Evolutionary conservation across 2,329 filamentous ascomycete genomes (phyloP).

Genomic region (Fusarium torreyae): DNA sequence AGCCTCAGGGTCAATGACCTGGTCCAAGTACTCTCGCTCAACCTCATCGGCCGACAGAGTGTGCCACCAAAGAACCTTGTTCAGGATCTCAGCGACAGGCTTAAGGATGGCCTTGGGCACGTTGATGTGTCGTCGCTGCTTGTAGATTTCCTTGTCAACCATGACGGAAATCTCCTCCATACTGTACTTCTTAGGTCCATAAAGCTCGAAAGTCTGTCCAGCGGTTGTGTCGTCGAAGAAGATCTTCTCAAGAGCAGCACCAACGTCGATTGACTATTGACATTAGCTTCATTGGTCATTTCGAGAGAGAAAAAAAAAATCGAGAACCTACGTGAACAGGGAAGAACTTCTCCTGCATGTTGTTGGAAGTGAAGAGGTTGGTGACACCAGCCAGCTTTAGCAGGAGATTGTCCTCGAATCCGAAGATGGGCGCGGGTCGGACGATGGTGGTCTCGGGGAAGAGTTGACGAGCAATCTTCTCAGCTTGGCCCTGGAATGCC

Average conservation of each 20-base stretch:
- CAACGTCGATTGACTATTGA: constrained; percentile 87
- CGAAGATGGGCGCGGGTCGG: constrained; percentile 92
- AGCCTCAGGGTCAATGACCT: constrained; percentile 88
- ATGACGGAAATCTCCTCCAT: constrained; percentile 88
- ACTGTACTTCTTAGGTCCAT: constrained; percentile 93
- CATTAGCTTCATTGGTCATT: constrained; percentile 1
- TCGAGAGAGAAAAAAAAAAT: too few relatives aligned
- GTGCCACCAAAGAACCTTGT: constrained; percentile 91
- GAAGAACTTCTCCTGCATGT: constrained; percentile 91
- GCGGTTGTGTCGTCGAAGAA: constrained; percentile 91
- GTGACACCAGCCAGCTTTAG: constrained; percentile 85
- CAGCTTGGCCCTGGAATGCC: constrained; percentile 76
- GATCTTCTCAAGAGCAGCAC: constrained; percentile 89
- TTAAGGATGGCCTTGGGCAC: constrained; percentile 86
- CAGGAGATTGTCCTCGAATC: constrained; percentile 93
- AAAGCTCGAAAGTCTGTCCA: constrained; percentile 93
- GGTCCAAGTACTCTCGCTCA: constrained; percentile 93
- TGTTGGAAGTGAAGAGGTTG: constrained; percentile 91
- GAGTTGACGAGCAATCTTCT: constrained; percentile 86
- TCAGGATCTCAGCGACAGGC: constrained; percentile 80
- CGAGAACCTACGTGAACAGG: constrained; percentile 86
- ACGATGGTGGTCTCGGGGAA: constrained; percentile 99
- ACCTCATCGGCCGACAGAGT: constrained; percentile 86
- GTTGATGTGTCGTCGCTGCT: constrained; percentile 91
- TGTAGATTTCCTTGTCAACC: constrained; percentile 93